A percentile compares a stretch with the other conserved stretches of the same genome.
These are phyloP conservation scores for Dissophora ornata DNA, from an alignment of 192 early-diverging fungal genomes.

Conservation along the genomic window DNA sequence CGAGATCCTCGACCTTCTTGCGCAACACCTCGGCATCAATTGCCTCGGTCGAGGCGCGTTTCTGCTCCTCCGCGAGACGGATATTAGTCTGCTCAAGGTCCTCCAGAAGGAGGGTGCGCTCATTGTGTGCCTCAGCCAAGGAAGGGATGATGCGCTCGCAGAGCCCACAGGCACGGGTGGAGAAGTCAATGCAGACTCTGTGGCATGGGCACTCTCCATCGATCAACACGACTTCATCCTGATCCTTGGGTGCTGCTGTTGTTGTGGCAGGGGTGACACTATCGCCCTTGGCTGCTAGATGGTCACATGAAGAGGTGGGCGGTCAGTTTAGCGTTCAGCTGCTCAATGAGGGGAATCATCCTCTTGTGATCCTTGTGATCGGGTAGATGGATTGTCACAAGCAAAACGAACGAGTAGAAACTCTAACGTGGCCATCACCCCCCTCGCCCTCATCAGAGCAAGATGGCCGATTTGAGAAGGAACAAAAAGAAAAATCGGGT, in stretches of 20 bases:
- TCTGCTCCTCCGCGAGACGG: slow-evolving; percentile 67
- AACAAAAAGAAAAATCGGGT: too few relatives aligned
- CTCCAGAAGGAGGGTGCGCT: slow-evolving; percentile 58
- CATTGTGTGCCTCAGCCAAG: slow-evolving; percentile 60
- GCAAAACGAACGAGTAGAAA: slow-evolving; percentile 12
- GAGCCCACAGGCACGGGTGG: slow-evolving; percentile 41
- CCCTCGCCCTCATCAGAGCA: too few relatives aligned
- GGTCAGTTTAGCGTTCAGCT: too few relatives aligned
- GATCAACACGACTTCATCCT: slow-evolving; percentile 26
- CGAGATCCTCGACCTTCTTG: slow-evolving; percentile 71
- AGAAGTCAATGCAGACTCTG: slow-evolving; percentile 32
- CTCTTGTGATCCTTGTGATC: slow-evolving; percentile 6
- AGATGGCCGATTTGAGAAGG: too few relatives aligned
- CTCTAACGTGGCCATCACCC: slow-evolving; percentile 11
- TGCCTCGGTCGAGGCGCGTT: slow-evolving; percentile 68
- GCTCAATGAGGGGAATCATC: too few relatives aligned
- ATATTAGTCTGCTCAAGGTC: slow-evolving; percentile 68
- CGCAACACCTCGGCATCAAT: slow-evolving; percentile 69
- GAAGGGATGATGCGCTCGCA: slow-evolving; percentile 55
- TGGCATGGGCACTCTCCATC: slow-evolving; percentile 56
- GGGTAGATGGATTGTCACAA: slow-evolving; percentile 13
- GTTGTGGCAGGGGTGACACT: background rate
- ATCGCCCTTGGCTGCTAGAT: slow-evolving; percentile 4
- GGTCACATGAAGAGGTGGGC: background rate
- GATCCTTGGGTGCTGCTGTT: slow-evolving; percentile 15